phyloP scores from a whole-genome alignment of 257 asterid genomes.

The Jacaranda mimosifolia region DNA sequence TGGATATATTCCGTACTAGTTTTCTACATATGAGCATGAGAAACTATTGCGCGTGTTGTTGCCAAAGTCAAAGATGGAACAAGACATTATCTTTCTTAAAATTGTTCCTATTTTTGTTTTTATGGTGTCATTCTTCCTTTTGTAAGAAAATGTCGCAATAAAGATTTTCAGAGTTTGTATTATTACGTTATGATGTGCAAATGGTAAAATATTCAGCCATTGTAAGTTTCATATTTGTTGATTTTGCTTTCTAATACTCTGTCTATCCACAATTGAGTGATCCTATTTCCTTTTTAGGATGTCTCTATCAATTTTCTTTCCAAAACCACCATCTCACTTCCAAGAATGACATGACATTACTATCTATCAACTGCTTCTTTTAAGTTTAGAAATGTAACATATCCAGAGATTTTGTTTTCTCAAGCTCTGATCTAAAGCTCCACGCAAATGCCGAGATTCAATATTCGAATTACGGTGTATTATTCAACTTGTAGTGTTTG shows the following conservation, averaged over 20 bases:
- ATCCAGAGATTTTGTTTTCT: background rate
- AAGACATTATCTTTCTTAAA: background rate
- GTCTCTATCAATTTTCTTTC: background rate
- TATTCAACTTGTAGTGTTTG: slow-evolving; percentile 10
- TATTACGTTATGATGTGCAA: background rate
- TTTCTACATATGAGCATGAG: slow-evolving; percentile 1
- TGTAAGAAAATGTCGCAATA: background rate
- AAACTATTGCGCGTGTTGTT: background rate
- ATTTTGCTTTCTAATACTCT: background rate
- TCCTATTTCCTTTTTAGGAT: background rate
- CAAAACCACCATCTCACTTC: background rate
- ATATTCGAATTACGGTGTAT: slow-evolving; percentile 6
- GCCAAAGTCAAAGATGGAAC: background rate
- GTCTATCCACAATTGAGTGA: background rate
- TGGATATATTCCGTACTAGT: slow-evolving; percentile 9
- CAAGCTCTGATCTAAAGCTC: slow-evolving; percentile 2
- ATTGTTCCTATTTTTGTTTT: background rate
- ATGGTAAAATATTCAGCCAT: background rate
- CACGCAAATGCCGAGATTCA: background rate
- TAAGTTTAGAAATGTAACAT: background rate
- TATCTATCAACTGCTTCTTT: background rate
- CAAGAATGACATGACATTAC: background rate
- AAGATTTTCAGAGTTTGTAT: background rate
- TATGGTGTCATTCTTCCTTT: background rate
- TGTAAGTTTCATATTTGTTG: background rate